Base-by-base conservation (phyloP, 257 asterid genomes). In the Penstemon eatonii region DNA sequence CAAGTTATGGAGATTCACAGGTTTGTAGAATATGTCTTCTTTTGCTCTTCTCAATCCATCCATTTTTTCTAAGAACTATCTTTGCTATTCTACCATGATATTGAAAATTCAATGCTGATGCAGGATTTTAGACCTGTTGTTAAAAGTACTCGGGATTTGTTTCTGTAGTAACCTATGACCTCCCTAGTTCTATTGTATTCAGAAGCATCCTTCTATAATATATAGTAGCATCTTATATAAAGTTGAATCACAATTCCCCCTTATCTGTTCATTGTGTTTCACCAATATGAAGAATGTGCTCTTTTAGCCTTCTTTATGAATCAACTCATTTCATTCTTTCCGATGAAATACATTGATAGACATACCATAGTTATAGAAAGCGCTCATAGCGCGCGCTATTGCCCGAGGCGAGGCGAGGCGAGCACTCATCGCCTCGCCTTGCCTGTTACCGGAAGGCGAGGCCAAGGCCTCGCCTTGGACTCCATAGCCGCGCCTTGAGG, bases 1-100 rank as follows among this genome's bases (percentile, higher is more conserved):
- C 98, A 66, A 91, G 98, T 83, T 91, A 81, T 61, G 96, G 98
- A 52, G 98, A 91, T 78, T 91, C 98, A 57, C 98, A 89, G 96
- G 98, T 83, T 53, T 53, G 73, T 40, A 63, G 45, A 59, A 55
- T 41, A 25, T 51, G 49, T 62, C 67, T 62, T 42, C 47, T 13
- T 40, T 70, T 45, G 60, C 11, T 63, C 19, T 62, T 15, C 61
- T 40, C 60, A 47, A 8, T 54, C 43, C 39, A 56, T 12, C 47
- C 41, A 54, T 63, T 4, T 54, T 43, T 53, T 55, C 3, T 19
- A 15, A 10, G 56, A 44, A 43, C 11, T 65, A n/a, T 65, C 8
- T 69, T 11, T 50, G 18, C 44, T 52, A 12, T n/a, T 64, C 7
- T 12, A 40, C 62, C 7, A 36, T 73, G 19, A 42, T 72, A 42